Conservation (phyloP, 2,329 filamentous ascomycete species). For the Stagonosporopsis chrysanthemi region DNA sequence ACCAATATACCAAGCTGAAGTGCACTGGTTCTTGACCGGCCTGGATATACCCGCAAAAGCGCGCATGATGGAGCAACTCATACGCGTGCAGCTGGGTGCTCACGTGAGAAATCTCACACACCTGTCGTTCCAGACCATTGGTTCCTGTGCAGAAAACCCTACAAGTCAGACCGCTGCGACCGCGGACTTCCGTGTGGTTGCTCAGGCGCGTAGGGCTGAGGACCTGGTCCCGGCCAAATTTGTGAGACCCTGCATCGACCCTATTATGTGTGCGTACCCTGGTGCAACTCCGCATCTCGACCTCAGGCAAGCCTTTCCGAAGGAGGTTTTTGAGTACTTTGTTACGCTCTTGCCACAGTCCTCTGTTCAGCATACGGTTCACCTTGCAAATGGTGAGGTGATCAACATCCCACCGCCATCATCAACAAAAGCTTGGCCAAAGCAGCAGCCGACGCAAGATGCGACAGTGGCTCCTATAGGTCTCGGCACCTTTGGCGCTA, state of each 20-base stretch:
- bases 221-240: constrained; percentile 49
- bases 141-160: constrained; percentile 50
- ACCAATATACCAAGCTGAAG: constrained; percentile 57
- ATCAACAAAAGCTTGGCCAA: constrained; percentile 40
- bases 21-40: constrained; percentile 55
- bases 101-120: constrained; percentile 47
- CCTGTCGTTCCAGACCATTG: constrained; percentile 51
- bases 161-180: constrained; percentile 58
- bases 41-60: constrained; percentile 56
- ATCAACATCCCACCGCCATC: constrained; percentile 46
- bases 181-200: constrained; percentile 57
- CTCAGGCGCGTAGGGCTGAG: constrained; percentile 53
- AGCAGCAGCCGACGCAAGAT: constrained; percentile 46
- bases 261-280: constrained; percentile 55
- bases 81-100: constrained; percentile 47
- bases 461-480: neutral
- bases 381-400: constrained; percentile 38
- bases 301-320: constrained; percentile 50
- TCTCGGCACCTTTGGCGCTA: constrained; percentile 36
- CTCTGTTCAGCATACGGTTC: constrained; percentile 32
- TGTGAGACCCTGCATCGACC: constrained; percentile 51
- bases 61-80: constrained; percentile 52
- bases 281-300: constrained; percentile 53
- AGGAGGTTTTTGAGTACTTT: constrained; percentile 53
- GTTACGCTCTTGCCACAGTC: constrained; percentile 47